These are phyloP conservation scores for Alternaria longipes DNA, from an alignment of 2,329 filamentous ascomycete species.

Conservation along the genomic window DNA sequence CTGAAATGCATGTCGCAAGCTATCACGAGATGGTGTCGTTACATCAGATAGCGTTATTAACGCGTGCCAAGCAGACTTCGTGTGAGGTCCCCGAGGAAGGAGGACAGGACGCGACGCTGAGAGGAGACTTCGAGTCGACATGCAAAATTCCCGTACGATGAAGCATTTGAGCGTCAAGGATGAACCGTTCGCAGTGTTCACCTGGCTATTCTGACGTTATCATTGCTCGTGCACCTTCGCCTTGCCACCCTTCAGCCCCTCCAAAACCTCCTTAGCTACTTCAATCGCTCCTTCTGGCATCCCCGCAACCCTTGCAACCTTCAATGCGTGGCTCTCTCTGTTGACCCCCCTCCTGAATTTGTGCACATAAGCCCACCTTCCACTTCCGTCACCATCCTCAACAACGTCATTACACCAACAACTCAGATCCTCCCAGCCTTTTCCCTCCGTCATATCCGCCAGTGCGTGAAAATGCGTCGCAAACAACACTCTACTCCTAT, in stretches of 20 bases:
- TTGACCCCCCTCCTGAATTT: conserved; percentile 84
- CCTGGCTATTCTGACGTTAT: too few species aligned
- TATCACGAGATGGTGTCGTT: neutral
- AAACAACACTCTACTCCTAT: conserved; percentile 83
- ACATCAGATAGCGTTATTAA: neutral
- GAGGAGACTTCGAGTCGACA: too few species aligned
- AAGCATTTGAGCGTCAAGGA: too few species aligned
- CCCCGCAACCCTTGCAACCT: conserved; percentile 87
- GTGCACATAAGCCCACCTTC: conserved; percentile 84
- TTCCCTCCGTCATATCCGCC: conserved; percentile 74
- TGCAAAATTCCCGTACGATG: too few species aligned
- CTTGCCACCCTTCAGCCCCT: conserved; percentile 27
- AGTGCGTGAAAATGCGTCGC: conserved; percentile 94
- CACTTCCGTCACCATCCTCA: conserved; percentile 67
- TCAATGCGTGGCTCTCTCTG: conserved; percentile 86
- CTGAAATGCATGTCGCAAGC: neutral
- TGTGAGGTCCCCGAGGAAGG: neutral
- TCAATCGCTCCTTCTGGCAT: conserved; percentile 76
- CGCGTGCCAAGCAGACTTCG: neutral
- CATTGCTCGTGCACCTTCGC: too few species aligned
- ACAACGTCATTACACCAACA: conserved; percentile 90
- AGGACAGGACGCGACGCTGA: neutral
- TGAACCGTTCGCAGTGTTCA: too few species aligned
- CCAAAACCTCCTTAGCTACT: conserved; percentile 70
- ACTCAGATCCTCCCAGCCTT: conserved; percentile 66